A percentile compares a stretch with the other conserved stretches of the same genome.
Conservation (phyloP, 768 basidiomycete genomes). For the Leccinum disarticulatum region DNA sequence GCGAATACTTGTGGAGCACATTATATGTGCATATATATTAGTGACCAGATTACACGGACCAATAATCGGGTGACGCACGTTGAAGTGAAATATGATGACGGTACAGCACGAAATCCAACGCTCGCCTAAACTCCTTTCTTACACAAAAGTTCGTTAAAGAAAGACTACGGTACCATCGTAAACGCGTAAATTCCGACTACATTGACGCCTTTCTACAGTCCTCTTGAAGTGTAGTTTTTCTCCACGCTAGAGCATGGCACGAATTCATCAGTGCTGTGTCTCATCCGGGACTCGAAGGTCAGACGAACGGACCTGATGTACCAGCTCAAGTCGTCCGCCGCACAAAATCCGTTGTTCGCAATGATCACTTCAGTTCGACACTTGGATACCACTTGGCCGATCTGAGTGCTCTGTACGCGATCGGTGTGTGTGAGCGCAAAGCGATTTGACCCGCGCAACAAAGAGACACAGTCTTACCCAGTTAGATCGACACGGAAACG, state of each 20-base stretch:
- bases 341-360: not conserved
- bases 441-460: not conserved
- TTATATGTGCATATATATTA: too few relatives aligned
- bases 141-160: too few relatives aligned
- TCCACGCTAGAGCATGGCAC: not conserved
- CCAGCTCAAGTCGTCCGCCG: not conserved
- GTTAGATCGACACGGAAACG: not conserved
- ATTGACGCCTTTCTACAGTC: not conserved
- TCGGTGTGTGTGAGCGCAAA: not conserved
- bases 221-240: not conserved
- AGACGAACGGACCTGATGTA: not conserved
- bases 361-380: not conserved
- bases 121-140: too few relatives aligned
- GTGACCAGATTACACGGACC: too few relatives aligned
- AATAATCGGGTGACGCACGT: too few relatives aligned
- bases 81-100: too few relatives aligned
- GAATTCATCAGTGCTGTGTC: not conserved
- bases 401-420: not conserved
- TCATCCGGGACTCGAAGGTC: not conserved
- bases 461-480: not conserved
- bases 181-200: not conserved
- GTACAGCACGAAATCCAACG: not conserved
- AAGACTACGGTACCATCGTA: too few relatives aligned
- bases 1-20: too few relatives aligned
- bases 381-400: not conserved